These are phyloP conservation scores for Exophiala dermatitidis DNA, from an alignment of 2,329 filamentous ascomycete species.

Conservation along the genomic window DNA sequence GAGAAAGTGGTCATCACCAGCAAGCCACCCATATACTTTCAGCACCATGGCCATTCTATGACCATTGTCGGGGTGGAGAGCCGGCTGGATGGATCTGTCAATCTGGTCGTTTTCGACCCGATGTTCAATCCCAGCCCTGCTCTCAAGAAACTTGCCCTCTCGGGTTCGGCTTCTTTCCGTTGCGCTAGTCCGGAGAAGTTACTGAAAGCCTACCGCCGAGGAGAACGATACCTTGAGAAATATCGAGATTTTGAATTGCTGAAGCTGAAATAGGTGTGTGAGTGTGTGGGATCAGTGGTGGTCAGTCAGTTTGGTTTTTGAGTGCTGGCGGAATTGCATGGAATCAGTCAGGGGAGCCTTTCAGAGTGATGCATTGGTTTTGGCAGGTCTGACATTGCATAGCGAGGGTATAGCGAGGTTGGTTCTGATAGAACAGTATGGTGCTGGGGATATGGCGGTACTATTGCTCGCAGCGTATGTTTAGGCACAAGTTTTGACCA, in stretches of 20 bases:
- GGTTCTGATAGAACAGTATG: neutral
- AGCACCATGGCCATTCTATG: constrained; percentile 81
- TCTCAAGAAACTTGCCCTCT: constrained; percentile 50
- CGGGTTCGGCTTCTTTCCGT: constrained; percentile 34
- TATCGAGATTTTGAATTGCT: constrained; percentile 75
- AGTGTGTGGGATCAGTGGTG: neutral
- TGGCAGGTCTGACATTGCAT: constrained; percentile 10
- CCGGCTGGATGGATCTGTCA: constrained; percentile 52
- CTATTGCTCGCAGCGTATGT: neutral
- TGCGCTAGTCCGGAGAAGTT: constrained; percentile 46
- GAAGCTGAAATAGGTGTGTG: constrained; percentile 42
- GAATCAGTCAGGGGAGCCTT: neutral
- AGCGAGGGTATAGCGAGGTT: constrained; percentile 4
- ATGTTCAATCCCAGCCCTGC: constrained; percentile 64
- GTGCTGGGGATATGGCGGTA: neutral
- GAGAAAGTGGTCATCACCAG: constrained; percentile 63
- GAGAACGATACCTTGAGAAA: constrained; percentile 58
- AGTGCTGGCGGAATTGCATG: neutral
- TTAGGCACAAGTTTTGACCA: too few relatives aligned
- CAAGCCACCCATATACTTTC: constrained; percentile 80
- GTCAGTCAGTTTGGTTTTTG: neutral
- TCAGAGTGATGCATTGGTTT: neutral
- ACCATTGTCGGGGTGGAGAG: constrained; percentile 82
- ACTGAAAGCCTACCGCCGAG: constrained; percentile 67
- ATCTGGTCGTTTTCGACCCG: constrained; percentile 82